phyloP scores from a whole-genome alignment of 805 yeast genomes.

The Pichia manshurica region DNA sequence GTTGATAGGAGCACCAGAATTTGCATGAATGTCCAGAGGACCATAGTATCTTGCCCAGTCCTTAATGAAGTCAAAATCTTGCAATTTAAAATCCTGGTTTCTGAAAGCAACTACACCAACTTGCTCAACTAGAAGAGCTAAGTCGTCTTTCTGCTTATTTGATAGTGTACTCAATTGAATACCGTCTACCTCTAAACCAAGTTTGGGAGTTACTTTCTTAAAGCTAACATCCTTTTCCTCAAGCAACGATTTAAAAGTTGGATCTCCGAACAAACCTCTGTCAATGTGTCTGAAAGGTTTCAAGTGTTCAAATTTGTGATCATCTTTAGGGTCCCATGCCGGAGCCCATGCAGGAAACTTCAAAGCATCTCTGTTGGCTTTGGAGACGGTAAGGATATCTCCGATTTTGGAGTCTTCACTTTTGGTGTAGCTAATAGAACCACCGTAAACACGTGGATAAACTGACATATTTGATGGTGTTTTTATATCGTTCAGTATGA shows the following conservation, averaged over 20 bases:
- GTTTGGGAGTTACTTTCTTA: conserved; percentile 49
- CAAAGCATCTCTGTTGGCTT: neutral
- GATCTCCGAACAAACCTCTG: conserved; percentile 58
- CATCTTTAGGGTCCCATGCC: conserved; percentile 13
- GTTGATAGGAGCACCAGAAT: conserved; percentile 63
- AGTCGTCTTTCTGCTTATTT: conserved; percentile 56
- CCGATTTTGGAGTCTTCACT: conserved; percentile 7
- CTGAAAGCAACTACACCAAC: conserved; percentile 65
- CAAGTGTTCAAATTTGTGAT: conserved; percentile 31
- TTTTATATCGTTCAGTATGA: too few species aligned
- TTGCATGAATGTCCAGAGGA: conserved; percentile 66
- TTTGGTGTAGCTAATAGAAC: neutral
- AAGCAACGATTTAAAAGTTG: conserved; percentile 46
- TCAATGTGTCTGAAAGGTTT: conserved; percentile 33
- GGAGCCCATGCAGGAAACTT: conserved; percentile 13
- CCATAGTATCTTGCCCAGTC: conserved; percentile 64
- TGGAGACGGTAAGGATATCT: conserved; percentile 11
- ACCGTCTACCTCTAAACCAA: conserved; percentile 45
- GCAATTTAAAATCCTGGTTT: conserved; percentile 57
- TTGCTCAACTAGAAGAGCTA: conserved; percentile 65
- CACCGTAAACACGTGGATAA: neutral
- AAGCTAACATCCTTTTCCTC: conserved; percentile 16
- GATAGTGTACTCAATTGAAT: conserved; percentile 52
- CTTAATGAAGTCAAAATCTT: conserved; percentile 42
- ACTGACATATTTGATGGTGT: neutral